Percentiles rank a stretch among this genome's conserved stretches.
phyloP scores from a whole-genome alignment of 306 rosid species.

The Gastrolobium villosum region DNA sequence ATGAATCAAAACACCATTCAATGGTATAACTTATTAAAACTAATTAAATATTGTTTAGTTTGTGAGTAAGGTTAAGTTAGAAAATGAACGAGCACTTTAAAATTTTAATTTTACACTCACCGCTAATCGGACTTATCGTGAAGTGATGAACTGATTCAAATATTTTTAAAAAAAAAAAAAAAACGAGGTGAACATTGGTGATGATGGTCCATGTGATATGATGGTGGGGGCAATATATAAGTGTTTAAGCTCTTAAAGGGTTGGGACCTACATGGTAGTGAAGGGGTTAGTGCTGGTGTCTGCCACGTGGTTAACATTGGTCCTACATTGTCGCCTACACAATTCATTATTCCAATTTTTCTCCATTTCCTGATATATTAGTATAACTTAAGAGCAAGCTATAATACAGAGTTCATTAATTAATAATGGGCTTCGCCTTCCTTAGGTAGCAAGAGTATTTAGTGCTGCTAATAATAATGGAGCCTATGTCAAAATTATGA shows the following conservation, averaged over 20 bases:
- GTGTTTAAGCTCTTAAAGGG: conserved; percentile 15
- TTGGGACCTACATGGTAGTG: conserved; percentile 68
- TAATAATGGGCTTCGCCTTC: conserved; percentile 59
- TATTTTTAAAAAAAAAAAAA: too few relatives aligned
- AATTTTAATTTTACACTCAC: too few relatives aligned
- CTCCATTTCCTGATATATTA: background rate
- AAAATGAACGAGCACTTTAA: conserved; percentile 46
- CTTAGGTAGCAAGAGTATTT: conserved; percentile 39
- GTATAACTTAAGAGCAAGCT: conserved; percentile 22
- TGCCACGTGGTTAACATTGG: conserved; percentile 93
- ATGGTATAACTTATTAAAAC: too few relatives aligned
- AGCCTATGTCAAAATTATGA: conserved; percentile 47
- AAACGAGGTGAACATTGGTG: background rate
- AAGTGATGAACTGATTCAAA: too few relatives aligned
- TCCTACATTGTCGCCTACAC: conserved; percentile 78
- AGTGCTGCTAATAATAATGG: conserved; percentile 55
- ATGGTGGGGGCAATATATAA: conserved; percentile 53
- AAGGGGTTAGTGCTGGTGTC: conserved; percentile 68
- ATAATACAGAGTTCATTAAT: conserved; percentile 44
- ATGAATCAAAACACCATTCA: too few relatives aligned
- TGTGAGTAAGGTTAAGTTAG: conserved; percentile 2
- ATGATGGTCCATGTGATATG: conserved; percentile 67
- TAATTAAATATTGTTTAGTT: conserved; percentile 5
- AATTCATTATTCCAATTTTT: conserved; percentile 35
- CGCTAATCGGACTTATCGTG: too few relatives aligned